Percentiles rank a stretch among this genome's conserved stretches.
Conservation (phyloP, 768 basidiomycete genomes). For the Cyclocybe aegerita region DNA sequence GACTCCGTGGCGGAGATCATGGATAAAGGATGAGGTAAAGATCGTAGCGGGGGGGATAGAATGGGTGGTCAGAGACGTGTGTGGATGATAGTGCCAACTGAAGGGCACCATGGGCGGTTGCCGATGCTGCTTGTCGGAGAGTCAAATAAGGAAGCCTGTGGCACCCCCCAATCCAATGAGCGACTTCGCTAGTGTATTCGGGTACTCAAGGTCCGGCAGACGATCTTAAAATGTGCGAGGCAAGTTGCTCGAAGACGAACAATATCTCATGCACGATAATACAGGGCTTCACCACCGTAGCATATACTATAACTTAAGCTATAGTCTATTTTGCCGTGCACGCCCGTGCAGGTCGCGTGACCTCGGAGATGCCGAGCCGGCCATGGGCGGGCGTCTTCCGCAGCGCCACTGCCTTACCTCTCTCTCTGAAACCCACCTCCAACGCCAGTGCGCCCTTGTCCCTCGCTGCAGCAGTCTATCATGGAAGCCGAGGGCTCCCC, state of each 20-base stretch:
- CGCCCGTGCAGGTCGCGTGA: too few species aligned
- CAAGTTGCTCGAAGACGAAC: too few species aligned
- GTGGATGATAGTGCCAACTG: conserved; percentile 29
- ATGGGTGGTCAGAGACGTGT: conserved; percentile 12
- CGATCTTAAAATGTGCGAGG: too few species aligned
- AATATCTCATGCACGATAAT: too few species aligned
- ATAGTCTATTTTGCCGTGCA: too few species aligned
- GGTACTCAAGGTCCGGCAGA: too few species aligned
- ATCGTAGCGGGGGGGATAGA: conserved; percentile 16
- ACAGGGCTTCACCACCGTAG: too few species aligned
- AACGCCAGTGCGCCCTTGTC: conserved; percentile 15
- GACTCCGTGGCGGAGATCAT: conserved; percentile 52
- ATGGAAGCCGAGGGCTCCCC: conserved; percentile 5
- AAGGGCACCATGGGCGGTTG: conserved; percentile 11
- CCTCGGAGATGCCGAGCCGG: too few species aligned
- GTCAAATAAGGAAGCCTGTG: conserved; percentile 43
- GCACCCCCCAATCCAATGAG: too few species aligned
- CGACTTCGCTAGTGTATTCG: too few species aligned
- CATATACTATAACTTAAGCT: too few species aligned
- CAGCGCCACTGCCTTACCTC: neutral
- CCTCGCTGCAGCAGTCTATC: neutral
- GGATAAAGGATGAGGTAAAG: conserved; percentile 18
- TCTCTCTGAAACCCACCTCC: conserved; percentile 24
- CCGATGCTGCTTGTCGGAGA: conserved; percentile 46
- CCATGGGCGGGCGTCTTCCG: too few species aligned